Percentiles rank a stretch among this genome's conserved stretches.
Evolutionary conservation across 2,329 filamentous ascomycete species (phyloP).

Genomic region (Pseudogymnoascus sp.): DNA sequence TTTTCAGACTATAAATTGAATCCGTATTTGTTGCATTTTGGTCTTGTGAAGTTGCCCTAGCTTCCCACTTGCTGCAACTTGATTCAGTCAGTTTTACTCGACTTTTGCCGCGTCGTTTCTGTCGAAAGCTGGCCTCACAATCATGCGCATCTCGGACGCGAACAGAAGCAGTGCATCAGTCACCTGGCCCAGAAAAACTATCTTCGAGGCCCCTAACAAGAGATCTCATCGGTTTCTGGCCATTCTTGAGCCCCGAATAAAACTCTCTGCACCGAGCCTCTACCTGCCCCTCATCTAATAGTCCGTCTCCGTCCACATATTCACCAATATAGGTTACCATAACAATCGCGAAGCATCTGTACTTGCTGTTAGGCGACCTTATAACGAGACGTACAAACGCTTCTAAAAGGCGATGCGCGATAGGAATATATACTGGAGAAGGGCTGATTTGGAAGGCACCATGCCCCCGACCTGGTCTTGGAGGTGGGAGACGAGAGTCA

Average conservation of each 20-base stretch:
- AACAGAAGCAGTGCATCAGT: neutral
- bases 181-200: neutral
- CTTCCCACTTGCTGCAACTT: neutral
- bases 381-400: neutral
- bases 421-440: neutral
- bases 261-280: neutral
- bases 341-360: neutral
- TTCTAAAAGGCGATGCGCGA: neutral
- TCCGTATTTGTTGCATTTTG: no score
- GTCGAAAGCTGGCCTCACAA: neutral
- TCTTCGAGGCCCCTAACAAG: neutral
- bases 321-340: neutral
- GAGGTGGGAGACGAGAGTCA: neutral
- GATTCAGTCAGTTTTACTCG: neutral
- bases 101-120: neutral
- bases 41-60: neutral
- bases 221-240: neutral
- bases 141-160: neutral
- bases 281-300: neutral
- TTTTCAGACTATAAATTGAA: neutral
- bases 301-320: neutral
- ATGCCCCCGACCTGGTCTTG: neutral
- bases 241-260: neutral
- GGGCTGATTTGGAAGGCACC: neutral
- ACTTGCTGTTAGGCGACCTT: neutral